Conservation (phyloP, 768 basidiomycete genomes). For the Pisolithus tinctorius region DNA sequence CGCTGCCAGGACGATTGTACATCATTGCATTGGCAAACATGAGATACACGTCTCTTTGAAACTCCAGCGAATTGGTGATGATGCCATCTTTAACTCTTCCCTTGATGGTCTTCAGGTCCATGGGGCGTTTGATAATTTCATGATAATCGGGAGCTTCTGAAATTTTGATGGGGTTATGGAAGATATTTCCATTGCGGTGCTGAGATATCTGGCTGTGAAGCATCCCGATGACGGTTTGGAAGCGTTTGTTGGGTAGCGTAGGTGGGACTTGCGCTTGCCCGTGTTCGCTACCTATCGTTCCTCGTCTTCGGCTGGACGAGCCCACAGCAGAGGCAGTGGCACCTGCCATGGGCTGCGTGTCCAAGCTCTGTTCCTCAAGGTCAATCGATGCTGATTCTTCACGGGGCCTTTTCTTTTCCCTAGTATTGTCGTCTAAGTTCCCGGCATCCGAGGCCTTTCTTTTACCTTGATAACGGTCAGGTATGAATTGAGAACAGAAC, state of each 20-base stretch:
- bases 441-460: conserved; percentile 21
- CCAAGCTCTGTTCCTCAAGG: conserved; percentile 40
- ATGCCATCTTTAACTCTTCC: conserved; percentile 75
- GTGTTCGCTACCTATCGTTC: conserved; percentile 12
- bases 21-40: conserved; percentile 98
- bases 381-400: conserved; percentile 19
- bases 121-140: conserved; percentile 89
- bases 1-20: conserved; percentile 85
- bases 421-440: conserved; percentile 14
- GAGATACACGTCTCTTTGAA: conserved; percentile 81
- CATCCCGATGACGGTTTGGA: conserved; percentile 76
- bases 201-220: conserved; percentile 77
- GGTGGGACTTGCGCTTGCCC: conserved; percentile 14
- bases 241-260: conserved; percentile 50
- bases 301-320: conserved; percentile 14
- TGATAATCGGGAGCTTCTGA: conserved; percentile 89
- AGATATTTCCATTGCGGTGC: conserved; percentile 85
- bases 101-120: conserved; percentile 93
- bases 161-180: conserved; percentile 83
- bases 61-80: conserved; percentile 78
- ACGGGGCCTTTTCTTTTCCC: conserved; percentile 24
- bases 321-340: conserved; percentile 2
- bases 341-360: neutral
- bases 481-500: neutral
- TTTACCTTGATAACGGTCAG: conserved; percentile 13